A percentile compares a stretch with the other conserved stretches of the same genome.
phyloP scores from a whole-genome alignment of 148 eudicot species.

The Limonium bicolor region DNA sequence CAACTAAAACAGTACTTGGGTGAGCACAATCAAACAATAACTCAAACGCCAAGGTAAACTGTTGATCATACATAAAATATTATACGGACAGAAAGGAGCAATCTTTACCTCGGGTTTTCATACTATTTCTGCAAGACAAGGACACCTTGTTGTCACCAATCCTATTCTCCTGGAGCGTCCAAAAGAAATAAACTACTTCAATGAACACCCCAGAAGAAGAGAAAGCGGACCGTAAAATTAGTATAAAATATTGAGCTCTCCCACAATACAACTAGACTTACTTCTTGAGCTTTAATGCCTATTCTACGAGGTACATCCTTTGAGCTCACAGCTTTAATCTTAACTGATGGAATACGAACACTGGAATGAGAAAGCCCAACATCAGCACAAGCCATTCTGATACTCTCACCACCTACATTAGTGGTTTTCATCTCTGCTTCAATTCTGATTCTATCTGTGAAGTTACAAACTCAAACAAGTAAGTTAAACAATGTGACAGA shows the following conservation, averaged over 20 bases:
- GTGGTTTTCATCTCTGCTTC: constrained; percentile 1
- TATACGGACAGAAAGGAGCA: too few species aligned
- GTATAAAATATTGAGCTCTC: background rate
- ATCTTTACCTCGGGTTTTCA: too few species aligned
- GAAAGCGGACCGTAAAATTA: background rate
- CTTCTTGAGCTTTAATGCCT: constrained; percentile 8
- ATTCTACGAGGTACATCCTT: constrained; percentile 1
- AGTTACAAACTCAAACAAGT: too few species aligned
- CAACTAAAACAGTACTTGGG: background rate
- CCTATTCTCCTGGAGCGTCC: constrained; percentile 4
- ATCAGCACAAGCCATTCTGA: constrained; percentile 4
- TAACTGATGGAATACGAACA: background rate
- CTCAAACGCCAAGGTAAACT: background rate
- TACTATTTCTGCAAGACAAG: background rate
- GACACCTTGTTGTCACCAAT: constrained; percentile 3
- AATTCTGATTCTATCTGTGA: constrained; percentile 14
- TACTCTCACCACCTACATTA: constrained; percentile 1
- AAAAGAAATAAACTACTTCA: constrained; percentile 5
- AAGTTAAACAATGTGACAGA: too few species aligned
- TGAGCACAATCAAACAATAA: background rate
- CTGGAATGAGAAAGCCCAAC: background rate
- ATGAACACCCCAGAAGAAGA: constrained; percentile 1
- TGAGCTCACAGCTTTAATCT: constrained; percentile 1
- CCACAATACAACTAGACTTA: constrained; percentile 5
- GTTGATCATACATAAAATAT: background rate